Percentiles rank a stretch among this genome's conserved stretches.
These are phyloP conservation scores for Colletotrichum sojae DNA, from an alignment of 2,329 filamentous ascomycete genomes.

Conservation along the genomic window DNA sequence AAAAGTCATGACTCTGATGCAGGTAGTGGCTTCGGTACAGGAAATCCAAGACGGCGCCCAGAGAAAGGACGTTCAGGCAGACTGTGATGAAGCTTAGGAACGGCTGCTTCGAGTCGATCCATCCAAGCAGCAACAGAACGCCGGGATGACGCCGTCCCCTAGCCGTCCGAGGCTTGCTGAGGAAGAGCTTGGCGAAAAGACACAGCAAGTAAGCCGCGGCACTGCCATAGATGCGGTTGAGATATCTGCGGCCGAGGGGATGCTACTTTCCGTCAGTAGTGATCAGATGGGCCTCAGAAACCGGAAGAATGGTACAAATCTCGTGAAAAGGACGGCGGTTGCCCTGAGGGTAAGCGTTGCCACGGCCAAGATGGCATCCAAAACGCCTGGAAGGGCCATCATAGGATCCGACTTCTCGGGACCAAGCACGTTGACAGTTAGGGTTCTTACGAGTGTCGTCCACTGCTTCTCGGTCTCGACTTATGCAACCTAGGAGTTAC, in stretches of 20 bases:
- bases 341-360: slow-evolving; percentile 12
- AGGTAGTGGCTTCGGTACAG: slow-evolving; percentile 69
- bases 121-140: slow-evolving; percentile 18
- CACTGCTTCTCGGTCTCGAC: too few relatives aligned
- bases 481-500: too few relatives aligned
- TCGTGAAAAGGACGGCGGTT: slow-evolving; percentile 17
- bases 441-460: too few relatives aligned
- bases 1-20: slow-evolving; percentile 69
- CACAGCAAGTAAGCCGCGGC: neutral
- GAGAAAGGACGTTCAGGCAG: neutral
- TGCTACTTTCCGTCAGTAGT: slow-evolving; percentile 7
- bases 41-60: slow-evolving; percentile 59
- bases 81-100: slow-evolving; percentile 7
- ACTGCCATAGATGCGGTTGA: slow-evolving; percentile 26
- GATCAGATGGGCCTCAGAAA: neutral
- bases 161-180: neutral
- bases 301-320: slow-evolving; percentile 8
- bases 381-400: neutral
- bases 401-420: neutral
- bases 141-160: neutral
- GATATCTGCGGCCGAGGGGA: slow-evolving; percentile 27
- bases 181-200: neutral
- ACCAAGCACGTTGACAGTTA: too few relatives aligned
- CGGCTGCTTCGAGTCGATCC: neutral
- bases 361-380: slow-evolving; percentile 19